A percentile compares a stretch with the other conserved stretches of the same genome.
Evolutionary conservation across 1,284 basidiomycete species (phyloP).

Genomic region (Cryptococcus deneoformans): DNA sequence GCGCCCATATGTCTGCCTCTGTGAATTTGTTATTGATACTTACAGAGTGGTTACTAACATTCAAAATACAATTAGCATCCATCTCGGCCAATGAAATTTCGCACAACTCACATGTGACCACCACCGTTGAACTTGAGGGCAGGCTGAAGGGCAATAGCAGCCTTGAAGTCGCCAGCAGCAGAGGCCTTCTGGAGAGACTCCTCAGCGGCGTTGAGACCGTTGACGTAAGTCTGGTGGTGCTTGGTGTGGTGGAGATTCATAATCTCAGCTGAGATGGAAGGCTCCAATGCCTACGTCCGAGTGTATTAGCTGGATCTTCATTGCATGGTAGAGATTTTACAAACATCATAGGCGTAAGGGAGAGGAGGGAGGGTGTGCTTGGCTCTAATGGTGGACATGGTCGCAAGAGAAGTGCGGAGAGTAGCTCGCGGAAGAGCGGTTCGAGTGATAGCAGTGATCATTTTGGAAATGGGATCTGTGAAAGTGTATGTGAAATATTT

Average conservation of each 20-base stretch:
- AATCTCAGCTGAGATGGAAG: conserved; percentile 64
- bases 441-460: conserved; percentile 21
- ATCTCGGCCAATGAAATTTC: neutral
- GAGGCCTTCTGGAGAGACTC: conserved; percentile 64
- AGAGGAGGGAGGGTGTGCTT: conserved; percentile 68
- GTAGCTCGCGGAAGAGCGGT: conserved; percentile 12
- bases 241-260: conserved; percentile 94
- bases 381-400: conserved; percentile 16
- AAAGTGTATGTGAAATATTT: too few relatives aligned
- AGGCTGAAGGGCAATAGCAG: conserved; percentile 78
- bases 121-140: conserved; percentile 92
- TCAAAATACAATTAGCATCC: neutral
- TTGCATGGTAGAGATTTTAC: conserved; percentile 25
- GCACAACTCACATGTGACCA: conserved; percentile 56
- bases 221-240: conserved; percentile 94
- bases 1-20: neutral
- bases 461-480: conserved; percentile 3
- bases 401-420: conserved; percentile 8
- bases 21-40: conserved; percentile 5
- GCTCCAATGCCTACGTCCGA: conserved; percentile 52
- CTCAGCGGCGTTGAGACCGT: conserved; percentile 87
- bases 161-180: conserved; percentile 62
- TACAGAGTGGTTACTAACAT: conserved; percentile 44
- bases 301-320: neutral
- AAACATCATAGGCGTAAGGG: conserved; percentile 84